Conservation (phyloP, 441 rosid genomes). For the Biscutella auriculata region DNA sequence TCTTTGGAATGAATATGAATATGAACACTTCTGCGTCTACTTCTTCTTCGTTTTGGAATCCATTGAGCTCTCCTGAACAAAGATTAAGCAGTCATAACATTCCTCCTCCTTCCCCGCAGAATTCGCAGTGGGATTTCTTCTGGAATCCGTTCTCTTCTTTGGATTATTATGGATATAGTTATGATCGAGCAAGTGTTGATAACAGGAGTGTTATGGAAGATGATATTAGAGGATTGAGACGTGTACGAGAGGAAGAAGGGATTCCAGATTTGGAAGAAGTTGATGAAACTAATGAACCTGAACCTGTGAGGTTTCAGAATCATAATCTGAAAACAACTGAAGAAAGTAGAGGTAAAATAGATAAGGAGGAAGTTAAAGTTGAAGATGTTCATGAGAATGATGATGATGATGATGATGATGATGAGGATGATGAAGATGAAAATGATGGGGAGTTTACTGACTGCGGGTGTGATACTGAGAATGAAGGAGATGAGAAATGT, state of each 20-base stretch:
- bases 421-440: conserved; percentile 31
- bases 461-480: conserved; percentile 21
- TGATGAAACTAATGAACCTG: conserved; percentile 54
- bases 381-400: conserved; percentile 58
- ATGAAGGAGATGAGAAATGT: conserved; percentile 32
- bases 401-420: conserved; percentile 38
- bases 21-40: conserved; percentile 36
- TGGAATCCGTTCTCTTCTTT: conserved; percentile 94
- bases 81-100: conserved; percentile 30
- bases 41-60: conserved; percentile 35
- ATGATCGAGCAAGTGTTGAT: conserved; percentile 41
- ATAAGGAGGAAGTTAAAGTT: conserved; percentile 59
- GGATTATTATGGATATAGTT: conserved; percentile 66
- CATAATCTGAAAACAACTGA: conserved; percentile 18
- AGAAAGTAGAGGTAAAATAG: conserved; percentile 22
- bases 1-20: conserved; percentile 44
- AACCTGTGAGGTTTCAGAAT: conserved; percentile 29
- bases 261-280: conserved; percentile 94
- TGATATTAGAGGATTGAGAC: conserved; percentile 71
- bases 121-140: conserved; percentile 89
- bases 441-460: conserved; percentile 41
- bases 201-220: conserved; percentile 47
- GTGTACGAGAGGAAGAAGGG: conserved; percentile 94
- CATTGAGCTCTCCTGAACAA: conserved; percentile 36
- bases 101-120: conserved; percentile 85